Evolutionary conservation across 2,329 filamentous ascomycete genomes (phyloP), one percentile per base, ranked within the genome.

Genomic region (Pseudogymnoascus sp.): DNA sequence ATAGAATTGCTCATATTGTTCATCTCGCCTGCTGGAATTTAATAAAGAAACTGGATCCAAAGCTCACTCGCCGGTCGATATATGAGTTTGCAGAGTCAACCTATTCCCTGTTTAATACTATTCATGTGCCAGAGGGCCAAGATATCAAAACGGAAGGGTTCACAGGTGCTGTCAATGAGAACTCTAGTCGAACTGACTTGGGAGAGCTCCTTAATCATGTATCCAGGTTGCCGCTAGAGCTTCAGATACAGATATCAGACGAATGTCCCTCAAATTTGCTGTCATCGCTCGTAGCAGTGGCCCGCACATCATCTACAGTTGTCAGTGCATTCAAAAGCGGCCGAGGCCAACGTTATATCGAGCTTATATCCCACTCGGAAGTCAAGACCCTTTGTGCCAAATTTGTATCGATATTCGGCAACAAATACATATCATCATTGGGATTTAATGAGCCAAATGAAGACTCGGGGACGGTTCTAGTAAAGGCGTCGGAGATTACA

Each of bases 61-160:
- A 16, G 8, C 35, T 37, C 11, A 59, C 11, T 30, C n/a, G 16
- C 18, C 25, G 11, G 28, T 59, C 57, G 20, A 20, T 59, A 28
- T 59, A 59, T 37, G 57, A 59, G 57, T 59, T 59, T 25, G 57
- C 57, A 14, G 16, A 43, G 35, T 59, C 57, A 22, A 59, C 57
- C 14, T 30, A 39, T 59, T 25, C 57, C 8, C 28, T 59, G n/a
- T 59, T 59, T 30, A 41, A 9, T 12, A 28, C 39, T 18, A 14
- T n/a, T 11, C 16, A 43, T 35, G 28, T 38, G n/a, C 22, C 30
- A 28, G 57, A 37, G 39, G 39, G 36, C 12, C 28, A 7, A 20
- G 57, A 59, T 37, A 25, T 41, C 28, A 39, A n/a, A 59, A 28
- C 18, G n/a, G 38, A 18, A n/a, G 39, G 35, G 18, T 59, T 59